A percentile compares a stretch with the other conserved stretches of the same genome.
phyloP scores from a whole-genome alignment of 257 asterid species.

The Solanum habrochaites region DNA sequence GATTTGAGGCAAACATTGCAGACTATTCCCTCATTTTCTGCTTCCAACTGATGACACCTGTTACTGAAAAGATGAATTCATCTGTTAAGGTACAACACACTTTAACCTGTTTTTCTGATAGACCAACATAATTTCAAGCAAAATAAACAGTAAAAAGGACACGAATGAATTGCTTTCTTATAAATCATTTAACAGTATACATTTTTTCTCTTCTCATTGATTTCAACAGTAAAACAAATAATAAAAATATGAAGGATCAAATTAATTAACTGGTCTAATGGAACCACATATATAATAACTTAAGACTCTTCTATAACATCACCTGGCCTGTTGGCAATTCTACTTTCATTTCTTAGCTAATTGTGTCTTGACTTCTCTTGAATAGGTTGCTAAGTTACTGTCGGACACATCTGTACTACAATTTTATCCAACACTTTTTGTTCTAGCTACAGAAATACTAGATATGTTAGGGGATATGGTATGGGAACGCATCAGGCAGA shows the following conservation, averaged over 20 bases:
- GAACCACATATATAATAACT: background rate
- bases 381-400: slow-evolving; percentile 73
- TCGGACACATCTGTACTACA: slow-evolving; percentile 57
- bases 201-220: background rate
- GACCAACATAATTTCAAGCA: background rate
- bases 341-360: background rate
- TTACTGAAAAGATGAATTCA: background rate
- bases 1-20: background rate
- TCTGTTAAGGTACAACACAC: background rate
- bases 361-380: slow-evolving; percentile 12
- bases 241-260: background rate
- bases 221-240: background rate
- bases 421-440: slow-evolving; percentile 75
- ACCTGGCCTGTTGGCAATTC: background rate
- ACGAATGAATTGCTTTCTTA: background rate
- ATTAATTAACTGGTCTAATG: background rate
- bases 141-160: background rate
- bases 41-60: background rate
- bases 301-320: background rate
- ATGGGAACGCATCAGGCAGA: slow-evolving; percentile 65
- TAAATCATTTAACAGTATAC: background rate
- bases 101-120: background rate
- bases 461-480: slow-evolving; percentile 85
- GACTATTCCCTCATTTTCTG: background rate
- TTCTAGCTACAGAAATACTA: slow-evolving; percentile 71